Conservation (phyloP, 768 basidiomycete species). For the Termitomyces sp. region DNA sequence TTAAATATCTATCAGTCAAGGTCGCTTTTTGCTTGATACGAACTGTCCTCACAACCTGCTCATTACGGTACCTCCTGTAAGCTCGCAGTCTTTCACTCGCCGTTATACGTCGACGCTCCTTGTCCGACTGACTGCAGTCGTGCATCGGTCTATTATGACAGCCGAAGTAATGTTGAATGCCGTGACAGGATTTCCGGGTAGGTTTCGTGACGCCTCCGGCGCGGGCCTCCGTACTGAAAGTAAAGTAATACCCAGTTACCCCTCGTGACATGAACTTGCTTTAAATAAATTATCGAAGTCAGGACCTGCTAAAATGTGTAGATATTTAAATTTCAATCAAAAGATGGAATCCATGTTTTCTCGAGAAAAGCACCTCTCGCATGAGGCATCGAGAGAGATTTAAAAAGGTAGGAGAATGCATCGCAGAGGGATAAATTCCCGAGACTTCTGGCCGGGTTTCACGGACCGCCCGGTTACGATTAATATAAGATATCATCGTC, state of each 20-base stretch:
- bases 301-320: not conserved
- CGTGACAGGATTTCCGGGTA: too few species aligned
- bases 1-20: too few species aligned
- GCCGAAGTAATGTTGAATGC: too few species aligned
- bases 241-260: not conserved
- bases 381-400: not conserved
- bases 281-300: not conserved
- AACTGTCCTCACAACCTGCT: not conserved
- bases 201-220: too few species aligned
- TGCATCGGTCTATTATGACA: too few species aligned
- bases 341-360: not conserved
- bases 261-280: not conserved
- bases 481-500: not conserved
- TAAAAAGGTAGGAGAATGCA: not conserved
- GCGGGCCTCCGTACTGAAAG: not conserved
- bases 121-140: too few species aligned
- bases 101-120: too few species aligned
- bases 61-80: not conserved
- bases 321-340: not conserved
- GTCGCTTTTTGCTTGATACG: too few species aligned
- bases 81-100: not conserved
- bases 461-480: not conserved
- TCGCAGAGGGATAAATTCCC: not conserved
- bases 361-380: not conserved
- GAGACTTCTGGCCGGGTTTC: not conserved